Percentiles rank a stretch among this genome's conserved stretches.
Evolutionary conservation across 1,284 basidiomycete genomes (phyloP).

Genomic region (Ceratobasidium papillatum): DNA sequence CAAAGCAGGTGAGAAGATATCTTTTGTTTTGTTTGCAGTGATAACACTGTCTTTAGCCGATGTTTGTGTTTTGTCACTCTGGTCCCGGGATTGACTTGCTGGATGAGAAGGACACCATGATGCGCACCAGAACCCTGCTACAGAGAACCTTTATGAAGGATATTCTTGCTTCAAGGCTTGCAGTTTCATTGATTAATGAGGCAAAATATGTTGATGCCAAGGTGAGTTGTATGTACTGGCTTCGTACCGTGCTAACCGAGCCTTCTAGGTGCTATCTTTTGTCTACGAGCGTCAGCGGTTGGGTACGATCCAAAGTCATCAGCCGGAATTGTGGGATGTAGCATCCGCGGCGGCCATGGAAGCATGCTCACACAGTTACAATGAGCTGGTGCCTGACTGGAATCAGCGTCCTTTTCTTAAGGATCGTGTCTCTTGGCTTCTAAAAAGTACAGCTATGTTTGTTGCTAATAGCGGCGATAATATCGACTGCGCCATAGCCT

Average conservation of each 20-base stretch:
- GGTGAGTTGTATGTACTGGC: conserved; percentile 56
- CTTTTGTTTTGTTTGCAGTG: not conserved
- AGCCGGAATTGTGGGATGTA: conserved; percentile 47
- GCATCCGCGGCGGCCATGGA: conserved; percentile 36
- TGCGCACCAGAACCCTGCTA: conserved; percentile 54
- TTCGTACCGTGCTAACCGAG: not conserved
- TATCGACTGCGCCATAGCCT: conserved; percentile 47
- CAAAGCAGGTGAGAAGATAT: conserved; percentile 54
- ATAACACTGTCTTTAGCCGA: conserved; percentile 58
- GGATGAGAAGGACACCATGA: conserved; percentile 40
- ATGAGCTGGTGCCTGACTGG: conserved; percentile 28
- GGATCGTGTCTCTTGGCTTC: not conserved
- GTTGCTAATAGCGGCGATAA: conserved; percentile 38
- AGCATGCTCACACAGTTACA: conserved; percentile 40
- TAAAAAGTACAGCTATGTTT: not conserved
- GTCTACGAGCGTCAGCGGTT: conserved; percentile 56
- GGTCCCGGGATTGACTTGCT: conserved; percentile 53
- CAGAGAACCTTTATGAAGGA: conserved; percentile 62
- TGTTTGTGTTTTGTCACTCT: conserved; percentile 70
- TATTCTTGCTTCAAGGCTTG: conserved; percentile 60
- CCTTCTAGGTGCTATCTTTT: conserved; percentile 59
- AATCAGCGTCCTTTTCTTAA: not conserved
- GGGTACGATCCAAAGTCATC: conserved; percentile 42
- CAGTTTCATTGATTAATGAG: conserved; percentile 61
- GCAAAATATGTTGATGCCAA: conserved; percentile 69